Evolutionary conservation across 2,329 filamentous ascomycete genomes (phyloP).

Genomic region (Xylariaceae sp.): DNA sequence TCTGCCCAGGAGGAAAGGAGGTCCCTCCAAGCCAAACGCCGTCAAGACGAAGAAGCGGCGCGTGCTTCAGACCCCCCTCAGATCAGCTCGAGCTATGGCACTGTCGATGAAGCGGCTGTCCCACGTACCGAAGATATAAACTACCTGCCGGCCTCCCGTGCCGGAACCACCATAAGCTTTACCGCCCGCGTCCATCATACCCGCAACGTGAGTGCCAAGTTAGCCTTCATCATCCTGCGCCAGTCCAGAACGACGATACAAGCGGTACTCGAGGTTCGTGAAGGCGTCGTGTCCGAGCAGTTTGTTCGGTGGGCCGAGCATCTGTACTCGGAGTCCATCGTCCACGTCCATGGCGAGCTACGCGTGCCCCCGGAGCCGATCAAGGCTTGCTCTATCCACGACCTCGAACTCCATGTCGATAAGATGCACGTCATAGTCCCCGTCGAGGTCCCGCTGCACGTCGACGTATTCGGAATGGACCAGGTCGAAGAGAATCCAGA

Average conservation of each 20-base stretch:
- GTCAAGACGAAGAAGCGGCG: conserved; percentile 31
- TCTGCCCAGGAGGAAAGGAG: conserved; percentile 31
- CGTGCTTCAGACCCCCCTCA: conserved; percentile 25
- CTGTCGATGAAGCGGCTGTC: conserved; percentile 35
- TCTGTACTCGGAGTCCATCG: conserved; percentile 69
- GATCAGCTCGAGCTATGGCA: conserved; percentile 26
- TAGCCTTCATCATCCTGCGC: conserved; percentile 81
- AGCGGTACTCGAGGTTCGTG: conserved; percentile 59
- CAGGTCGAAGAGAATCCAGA: conserved; percentile 33
- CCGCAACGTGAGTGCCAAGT: conserved; percentile 71
- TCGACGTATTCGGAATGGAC: conserved; percentile 46
- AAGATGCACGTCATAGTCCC: conserved; percentile 47
- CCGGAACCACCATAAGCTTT: conserved; percentile 59
- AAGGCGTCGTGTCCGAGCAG: conserved; percentile 59
- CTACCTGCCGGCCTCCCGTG: conserved; percentile 37
- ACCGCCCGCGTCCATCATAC: conserved; percentile 72
- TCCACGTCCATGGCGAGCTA: conserved; percentile 68
- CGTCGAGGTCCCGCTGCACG: conserved; percentile 40
- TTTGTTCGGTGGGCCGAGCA: conserved; percentile 88
- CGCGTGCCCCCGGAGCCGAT: conserved; percentile 70
- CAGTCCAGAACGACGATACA: conserved; percentile 81
- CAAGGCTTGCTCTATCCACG: conserved; percentile 67
- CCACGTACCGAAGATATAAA: conserved; percentile 33
- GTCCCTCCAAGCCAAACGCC: conserved; percentile 30
- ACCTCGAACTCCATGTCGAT: conserved; percentile 67